Evolutionary conservation across 805 yeast species (phyloP).

Genomic region (Torulaspora franciscae): DNA sequence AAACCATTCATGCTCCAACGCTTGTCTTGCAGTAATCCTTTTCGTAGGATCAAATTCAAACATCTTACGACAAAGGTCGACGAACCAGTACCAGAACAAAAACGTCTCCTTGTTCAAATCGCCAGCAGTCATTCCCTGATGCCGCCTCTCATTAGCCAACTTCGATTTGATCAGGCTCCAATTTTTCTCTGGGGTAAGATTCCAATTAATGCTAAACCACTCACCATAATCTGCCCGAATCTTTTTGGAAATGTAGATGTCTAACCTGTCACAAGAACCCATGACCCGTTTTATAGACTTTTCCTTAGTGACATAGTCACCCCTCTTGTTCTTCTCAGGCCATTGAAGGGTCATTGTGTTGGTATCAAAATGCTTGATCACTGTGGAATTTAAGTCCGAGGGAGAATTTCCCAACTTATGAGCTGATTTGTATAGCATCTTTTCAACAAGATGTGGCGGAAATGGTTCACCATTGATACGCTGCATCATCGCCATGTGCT

Average conservation of each 20-base stretch:
- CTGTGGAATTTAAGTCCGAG: conserved; percentile 32
- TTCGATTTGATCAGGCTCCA: conserved; percentile 27
- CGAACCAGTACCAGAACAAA: conserved; percentile 78
- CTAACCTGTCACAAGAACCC: conserved; percentile 31
- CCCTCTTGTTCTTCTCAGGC: conserved; percentile 32
- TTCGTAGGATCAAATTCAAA: conserved; percentile 67
- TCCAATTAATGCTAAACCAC: conserved; percentile 31
- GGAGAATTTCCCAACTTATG: conserved; percentile 33
- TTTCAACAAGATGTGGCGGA: conserved; percentile 36
- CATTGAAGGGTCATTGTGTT: conserved; percentile 22
- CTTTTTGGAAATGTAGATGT: conserved; percentile 28
- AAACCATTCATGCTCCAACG: conserved; percentile 81
- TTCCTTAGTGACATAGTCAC: conserved; percentile 27
- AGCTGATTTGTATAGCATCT: conserved; percentile 32
- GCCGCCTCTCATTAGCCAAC: conserved; percentile 11
- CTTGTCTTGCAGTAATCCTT: conserved; percentile 70
- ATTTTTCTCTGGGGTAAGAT: conserved; percentile 30
- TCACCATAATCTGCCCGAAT: conserved; percentile 28
- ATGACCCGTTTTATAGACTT: conserved; percentile 32
- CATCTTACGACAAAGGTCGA: conserved; percentile 60
- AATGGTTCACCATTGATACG: conserved; percentile 57
- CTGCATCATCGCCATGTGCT: conserved; percentile 94
- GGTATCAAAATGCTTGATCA: conserved; percentile 32
- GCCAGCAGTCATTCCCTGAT: conserved; percentile 9
- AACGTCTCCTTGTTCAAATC: conserved; percentile 53